Conservation (phyloP, 169 alveolate genomes). For the Plasmodium adleri region DNA sequence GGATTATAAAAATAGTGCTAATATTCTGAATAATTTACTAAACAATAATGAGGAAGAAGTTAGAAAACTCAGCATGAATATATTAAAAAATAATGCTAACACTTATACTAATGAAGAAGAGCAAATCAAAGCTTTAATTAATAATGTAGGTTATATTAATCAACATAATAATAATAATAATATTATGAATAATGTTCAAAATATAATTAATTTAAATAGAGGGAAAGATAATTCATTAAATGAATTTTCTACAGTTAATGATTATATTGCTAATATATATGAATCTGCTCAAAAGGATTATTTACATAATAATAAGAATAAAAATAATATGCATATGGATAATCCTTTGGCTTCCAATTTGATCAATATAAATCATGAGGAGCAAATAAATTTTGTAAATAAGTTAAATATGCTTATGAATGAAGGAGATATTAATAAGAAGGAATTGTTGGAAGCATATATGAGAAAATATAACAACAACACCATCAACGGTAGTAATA, state of each 20-base stretch:
- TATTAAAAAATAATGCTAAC: slow-evolving; percentile 1
- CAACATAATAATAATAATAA: too few species aligned
- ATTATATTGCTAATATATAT: background rate
- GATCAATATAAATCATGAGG: slow-evolving; percentile 19
- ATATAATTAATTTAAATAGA: too few species aligned
- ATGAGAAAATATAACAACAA: too few species aligned
- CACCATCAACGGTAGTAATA: background rate
- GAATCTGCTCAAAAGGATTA: background rate
- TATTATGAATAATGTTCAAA: background rate
- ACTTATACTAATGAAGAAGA: background rate
- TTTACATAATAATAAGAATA: background rate
- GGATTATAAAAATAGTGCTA: slow-evolving; percentile 6
- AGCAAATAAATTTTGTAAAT: background rate
- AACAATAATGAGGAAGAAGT: too few species aligned
- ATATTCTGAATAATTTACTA: background rate
- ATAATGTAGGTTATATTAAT: background rate
- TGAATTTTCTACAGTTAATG: slow-evolving; percentile 1
- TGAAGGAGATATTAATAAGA: too few species aligned
- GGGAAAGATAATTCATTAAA: slow-evolving; percentile 1
- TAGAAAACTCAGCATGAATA: background rate
- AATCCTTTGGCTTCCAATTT: background rate
- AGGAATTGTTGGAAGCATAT: too few species aligned
- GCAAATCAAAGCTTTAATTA: background rate
- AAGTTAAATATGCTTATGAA: background rate
- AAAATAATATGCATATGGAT: slow-evolving; percentile 14